Percentiles rank a stretch among this genome's conserved stretches.
Conservation (phyloP, 805 yeast genomes). For the Ogataea corticis region DNA sequence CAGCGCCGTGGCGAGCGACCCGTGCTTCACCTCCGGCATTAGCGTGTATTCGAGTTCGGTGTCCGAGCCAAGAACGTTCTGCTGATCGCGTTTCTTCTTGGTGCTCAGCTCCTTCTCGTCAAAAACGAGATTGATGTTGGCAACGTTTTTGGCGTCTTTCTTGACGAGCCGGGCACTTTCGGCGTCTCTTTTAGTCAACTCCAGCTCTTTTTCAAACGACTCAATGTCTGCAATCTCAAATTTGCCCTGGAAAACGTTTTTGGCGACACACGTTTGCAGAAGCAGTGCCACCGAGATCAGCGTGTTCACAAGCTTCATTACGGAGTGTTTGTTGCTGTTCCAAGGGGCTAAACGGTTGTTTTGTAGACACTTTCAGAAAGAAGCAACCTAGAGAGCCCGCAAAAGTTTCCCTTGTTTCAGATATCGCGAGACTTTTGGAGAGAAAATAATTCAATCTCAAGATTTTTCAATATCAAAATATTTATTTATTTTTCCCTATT, state of each 20-base stretch:
- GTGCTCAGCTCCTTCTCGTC: constrained; percentile 7
- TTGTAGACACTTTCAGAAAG: background rate
- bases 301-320: background rate
- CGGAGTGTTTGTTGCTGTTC: background rate
- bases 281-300: constrained; percentile 5
- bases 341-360: background rate
- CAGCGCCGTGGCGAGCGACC: constrained; percentile 39
- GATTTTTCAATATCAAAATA: too few species aligned
- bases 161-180: constrained; percentile 13
- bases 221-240: constrained; percentile 10
- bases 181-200: constrained; percentile 22
- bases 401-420: background rate
- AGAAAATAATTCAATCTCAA: too few species aligned
- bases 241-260: constrained; percentile 19
- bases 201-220: constrained; percentile 13
- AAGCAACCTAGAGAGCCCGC: background rate
- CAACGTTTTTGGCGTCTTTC: constrained; percentile 14
- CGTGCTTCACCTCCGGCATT: constrained; percentile 27
- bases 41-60: constrained; percentile 22
- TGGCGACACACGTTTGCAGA: constrained; percentile 11
- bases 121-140: constrained; percentile 3
- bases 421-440: too few species aligned
- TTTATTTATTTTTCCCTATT: background rate
- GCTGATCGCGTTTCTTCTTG: constrained; percentile 9
- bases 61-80: constrained; percentile 5